Evolutionary conservation across 2,329 filamentous ascomycete genomes (phyloP), one percentile per base, ranked within the genome.

Genomic region (Venturia carpophila): DNA sequence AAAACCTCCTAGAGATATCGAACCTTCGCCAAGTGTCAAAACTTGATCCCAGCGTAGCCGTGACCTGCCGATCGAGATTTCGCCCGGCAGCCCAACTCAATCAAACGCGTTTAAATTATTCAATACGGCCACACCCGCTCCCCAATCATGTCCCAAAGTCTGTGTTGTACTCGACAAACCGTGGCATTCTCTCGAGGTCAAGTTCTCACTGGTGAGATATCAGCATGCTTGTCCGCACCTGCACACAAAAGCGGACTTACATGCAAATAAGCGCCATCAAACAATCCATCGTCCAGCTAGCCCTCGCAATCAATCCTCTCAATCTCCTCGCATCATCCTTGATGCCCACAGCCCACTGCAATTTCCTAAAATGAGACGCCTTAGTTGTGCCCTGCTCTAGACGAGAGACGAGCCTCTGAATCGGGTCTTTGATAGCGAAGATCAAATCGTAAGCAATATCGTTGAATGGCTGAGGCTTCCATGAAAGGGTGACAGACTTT

Each of bases 241-340:
- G 6, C 30, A 34, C 30, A 34, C 30, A 34, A 34, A 6, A 34
- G 6, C 30, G 6, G n/a, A 61, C 58, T 61, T 43, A 61, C 58
- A 61, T 61, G 6, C 34, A 61, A 11, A 43, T 11, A 6, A 61
- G 24, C 2, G 58, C 41, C 58, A 61, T 61, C 34, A 61, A 42
- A 21, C 19, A 39, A 15, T n/a, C 11, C 21, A 61, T 61, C 15
- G 58, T 42, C 13, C 9, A 24, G 7, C 6, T 10, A 34, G 2
- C 13, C 3, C n/a, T 24, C 27, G 34, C 34, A 42, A 61, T 37
- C 34, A 42, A 15, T 5, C 34, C 41, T 15, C 41, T 61, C 58
- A 61, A 21, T 13, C 17, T 61, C 34, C 34, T 15, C 19, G 37
- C 58, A 41, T 61, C 58, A 21, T 41, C 58, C 19, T 30, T 41